Base-by-base conservation (phyloP, 1,284 basidiomycete genomes). In the Ceratobasidium sp. region DNA sequence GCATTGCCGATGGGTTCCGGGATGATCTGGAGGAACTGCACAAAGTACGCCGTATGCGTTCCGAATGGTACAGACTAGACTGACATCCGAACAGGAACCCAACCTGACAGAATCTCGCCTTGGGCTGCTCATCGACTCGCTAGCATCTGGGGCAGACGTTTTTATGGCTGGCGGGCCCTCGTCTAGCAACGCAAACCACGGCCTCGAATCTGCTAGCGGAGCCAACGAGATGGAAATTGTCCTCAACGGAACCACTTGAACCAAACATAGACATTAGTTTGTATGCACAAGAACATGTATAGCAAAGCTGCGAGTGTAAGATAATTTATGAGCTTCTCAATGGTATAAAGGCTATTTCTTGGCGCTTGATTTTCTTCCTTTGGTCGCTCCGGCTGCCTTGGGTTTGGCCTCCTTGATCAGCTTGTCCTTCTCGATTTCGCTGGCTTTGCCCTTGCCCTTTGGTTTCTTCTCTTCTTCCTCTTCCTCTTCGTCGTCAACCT, bases 1-100 rank as follows among this genome's bases (percentile, higher is more conserved):
- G 88, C 1, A 84, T 93, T 3, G 91, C 88, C 0, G 91, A 93
- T 78, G 90, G 87, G 18, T 93, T 93, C 80, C 85, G 85, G 74
- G 88, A 91, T 62, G 92, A 93, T 78, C 81, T 93, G 21, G 89
- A 92, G 76, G 85, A 88, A 76, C 89, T 93, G 76, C 87, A 89
- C 50, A 92, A 92, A 84, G 91, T 89, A 71, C 34, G 82, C 77
- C 30, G 58, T 28, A 26, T n/a, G 21, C 1, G 10, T 10, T 8
- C 8, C 3, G 5, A 14, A 36, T 18, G 50, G 32, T 26, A 18
- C 43, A 53, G n/a, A 36, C n/a, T 36, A 41, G 52, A 36, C 55
- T 39, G 32, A 39, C 34, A 58, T 57, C 28, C 48, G 45, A 28
- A 26, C 75, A 93, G 91, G 92, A 93, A 79, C 88, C 89, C 0